Percentiles rank a stretch among this genome's conserved stretches.
Evolutionary conservation across 768 basidiomycete species (phyloP).

Genomic region (Melanogaster broomeanus): DNA sequence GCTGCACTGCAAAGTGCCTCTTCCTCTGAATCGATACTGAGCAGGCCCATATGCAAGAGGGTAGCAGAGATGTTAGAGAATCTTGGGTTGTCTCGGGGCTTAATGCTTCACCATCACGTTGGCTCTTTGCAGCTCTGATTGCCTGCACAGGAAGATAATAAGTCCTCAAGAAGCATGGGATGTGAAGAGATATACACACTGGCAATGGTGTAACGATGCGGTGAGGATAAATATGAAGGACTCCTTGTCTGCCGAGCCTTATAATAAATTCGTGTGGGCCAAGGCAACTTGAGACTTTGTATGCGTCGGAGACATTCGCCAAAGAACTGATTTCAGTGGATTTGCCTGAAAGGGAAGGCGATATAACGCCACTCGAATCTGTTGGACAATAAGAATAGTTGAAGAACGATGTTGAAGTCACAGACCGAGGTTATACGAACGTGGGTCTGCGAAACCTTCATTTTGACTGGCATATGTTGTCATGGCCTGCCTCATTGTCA

Average conservation of each 20-base stretch:
- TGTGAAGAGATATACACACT: conserved; percentile 44
- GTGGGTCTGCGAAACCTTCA: conserved; percentile 69
- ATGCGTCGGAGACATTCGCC: conserved; percentile 82
- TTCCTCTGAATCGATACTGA: conserved; percentile 72
- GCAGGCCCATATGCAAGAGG: conserved; percentile 82
- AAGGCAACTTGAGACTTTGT: conserved; percentile 76
- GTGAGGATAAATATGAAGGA: conserved; percentile 75
- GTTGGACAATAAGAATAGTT: conserved; percentile 8
- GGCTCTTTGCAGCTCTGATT: conserved; percentile 75
- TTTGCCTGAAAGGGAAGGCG: conserved; percentile 67
- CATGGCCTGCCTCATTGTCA: conserved; percentile 66
- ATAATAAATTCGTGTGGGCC: conserved; percentile 84
- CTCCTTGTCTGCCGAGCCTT: conserved; percentile 66
- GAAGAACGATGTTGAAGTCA: background rate
- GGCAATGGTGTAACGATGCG: conserved; percentile 67
- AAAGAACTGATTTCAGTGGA: conserved; percentile 82
- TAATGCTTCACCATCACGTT: conserved; percentile 50
- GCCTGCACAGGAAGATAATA: conserved; percentile 41
- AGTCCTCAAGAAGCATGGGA: background rate
- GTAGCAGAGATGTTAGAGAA: conserved; percentile 86
- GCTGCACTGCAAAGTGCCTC: conserved; percentile 79
- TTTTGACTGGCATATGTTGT: conserved; percentile 68
- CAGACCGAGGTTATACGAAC: conserved; percentile 77
- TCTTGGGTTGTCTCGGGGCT: conserved; percentile 68
- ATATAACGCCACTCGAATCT: conserved; percentile 77